Evolutionary conservation across 345 rosid species (phyloP).

Genomic region (Gossypium thurberi): DNA sequence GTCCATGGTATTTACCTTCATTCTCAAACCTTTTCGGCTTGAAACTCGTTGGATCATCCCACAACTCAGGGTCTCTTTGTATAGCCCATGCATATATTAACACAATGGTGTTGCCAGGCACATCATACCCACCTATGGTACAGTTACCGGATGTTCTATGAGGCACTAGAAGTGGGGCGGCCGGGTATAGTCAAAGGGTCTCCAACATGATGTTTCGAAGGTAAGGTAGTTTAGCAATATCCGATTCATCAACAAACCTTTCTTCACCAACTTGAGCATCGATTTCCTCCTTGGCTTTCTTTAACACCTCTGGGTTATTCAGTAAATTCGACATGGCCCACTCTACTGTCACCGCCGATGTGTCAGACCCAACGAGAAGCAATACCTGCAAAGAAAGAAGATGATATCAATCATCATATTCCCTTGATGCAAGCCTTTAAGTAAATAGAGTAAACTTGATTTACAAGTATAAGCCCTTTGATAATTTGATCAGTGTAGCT

Average conservation of each 20-base stretch:
- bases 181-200: slow-evolving; percentile 35
- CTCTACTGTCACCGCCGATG: slow-evolving; percentile 31
- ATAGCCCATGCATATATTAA: slow-evolving; percentile 49
- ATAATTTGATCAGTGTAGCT: slow-evolving; percentile 38
- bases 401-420: too few species aligned
- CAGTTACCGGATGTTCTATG: slow-evolving; percentile 33
- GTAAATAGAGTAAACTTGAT: not conserved
- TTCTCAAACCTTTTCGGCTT: slow-evolving; percentile 44
- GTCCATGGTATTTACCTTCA: not conserved
- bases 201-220: slow-evolving; percentile 35
- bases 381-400: not conserved
- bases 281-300: slow-evolving; percentile 33
- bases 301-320: slow-evolving; percentile 29
- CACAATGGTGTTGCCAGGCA: slow-evolving; percentile 36
- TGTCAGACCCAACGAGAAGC: slow-evolving; percentile 40
- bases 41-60: slow-evolving; percentile 38
- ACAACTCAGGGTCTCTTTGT: slow-evolving; percentile 34
- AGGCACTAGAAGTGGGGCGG: slow-evolving; percentile 32
- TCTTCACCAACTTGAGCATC: slow-evolving; percentile 25
- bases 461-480: slow-evolving; percentile 35
- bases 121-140: slow-evolving; percentile 29
- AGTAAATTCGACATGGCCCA: slow-evolving; percentile 43
- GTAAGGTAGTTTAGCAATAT: slow-evolving; percentile 27
- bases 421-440: not conserved
- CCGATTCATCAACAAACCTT: slow-evolving; percentile 27